Conservation (phyloP, 2,329 filamentous ascomycete genomes). For the Myriosclerotinia curreyana region DNA sequence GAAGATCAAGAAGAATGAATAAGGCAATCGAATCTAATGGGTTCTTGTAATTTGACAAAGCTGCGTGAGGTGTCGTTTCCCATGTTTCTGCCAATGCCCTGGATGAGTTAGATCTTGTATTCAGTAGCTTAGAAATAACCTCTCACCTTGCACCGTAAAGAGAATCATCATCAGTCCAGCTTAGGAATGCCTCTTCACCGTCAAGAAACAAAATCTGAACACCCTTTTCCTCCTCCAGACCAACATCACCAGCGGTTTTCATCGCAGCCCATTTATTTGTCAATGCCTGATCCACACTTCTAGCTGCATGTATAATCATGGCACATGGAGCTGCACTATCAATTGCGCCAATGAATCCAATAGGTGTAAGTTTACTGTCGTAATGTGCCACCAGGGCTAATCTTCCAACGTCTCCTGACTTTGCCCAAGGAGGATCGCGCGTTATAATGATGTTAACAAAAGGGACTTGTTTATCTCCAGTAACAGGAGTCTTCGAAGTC, state of each 20-base stretch:
- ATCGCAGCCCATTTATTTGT: constrained; percentile 78
- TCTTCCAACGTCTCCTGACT: constrained; percentile 70
- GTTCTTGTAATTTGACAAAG: constrained; percentile 70
- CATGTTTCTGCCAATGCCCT: constrained; percentile 75
- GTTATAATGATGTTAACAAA: constrained; percentile 86
- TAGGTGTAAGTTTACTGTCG: constrained; percentile 75
- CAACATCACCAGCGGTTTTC: constrained; percentile 54
- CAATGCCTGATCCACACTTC: constrained; percentile 74
- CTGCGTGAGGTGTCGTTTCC: constrained; percentile 67
- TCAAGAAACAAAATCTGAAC: constrained; percentile 89
- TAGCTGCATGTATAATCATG: constrained; percentile 82
- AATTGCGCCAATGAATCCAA: constrained; percentile 88
- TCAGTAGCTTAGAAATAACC: background rate
- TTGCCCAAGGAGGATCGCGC: constrained; percentile 81
- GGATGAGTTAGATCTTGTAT: constrained; percentile 35
- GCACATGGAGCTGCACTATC: constrained; percentile 95
- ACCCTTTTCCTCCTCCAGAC: constrained; percentile 72
- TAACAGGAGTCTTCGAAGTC: constrained; percentile 76
- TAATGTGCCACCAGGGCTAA: constrained; percentile 92
- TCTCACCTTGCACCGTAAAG: constrained; percentile 79
- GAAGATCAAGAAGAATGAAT: constrained; percentile 87
- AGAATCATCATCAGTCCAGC: constrained; percentile 78
- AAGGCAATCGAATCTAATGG: constrained; percentile 77
- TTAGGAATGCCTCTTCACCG: constrained; percentile 86
- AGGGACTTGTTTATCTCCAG: constrained; percentile 66